Conservation (phyloP, 2,329 filamentous ascomycete species). For the Hirsutella minnesotensis region DNA sequence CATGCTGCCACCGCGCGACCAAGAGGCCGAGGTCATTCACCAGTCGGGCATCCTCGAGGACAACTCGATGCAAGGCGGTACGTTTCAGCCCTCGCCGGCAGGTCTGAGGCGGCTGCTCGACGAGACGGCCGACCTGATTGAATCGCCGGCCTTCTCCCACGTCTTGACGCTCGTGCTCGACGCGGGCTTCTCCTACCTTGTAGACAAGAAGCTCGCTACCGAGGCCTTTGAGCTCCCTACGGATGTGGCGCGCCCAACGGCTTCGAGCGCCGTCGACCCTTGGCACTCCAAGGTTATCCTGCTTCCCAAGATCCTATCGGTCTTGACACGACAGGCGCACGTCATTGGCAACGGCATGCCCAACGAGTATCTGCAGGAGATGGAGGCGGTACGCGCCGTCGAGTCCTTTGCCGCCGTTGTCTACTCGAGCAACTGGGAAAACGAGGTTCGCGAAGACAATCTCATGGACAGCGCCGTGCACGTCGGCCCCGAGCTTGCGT, state of each 20-base stretch:
- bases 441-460: conserved; percentile 43
- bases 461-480: conserved; percentile 26
- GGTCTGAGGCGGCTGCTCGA: conserved; percentile 77
- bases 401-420: conserved; percentile 80
- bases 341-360: conserved; percentile 69
- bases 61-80: conserved; percentile 21
- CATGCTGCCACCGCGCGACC: conserved; percentile 65
- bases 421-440: conserved; percentile 74
- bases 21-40: conserved; percentile 73
- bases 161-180: conserved; percentile 82
- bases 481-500: conserved; percentile 13
- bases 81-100: conserved; percentile 32
- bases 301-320: conserved; percentile 79
- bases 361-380: conserved; percentile 59
- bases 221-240: conserved; percentile 57
- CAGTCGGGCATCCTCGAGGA: conserved; percentile 69
- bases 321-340: conserved; percentile 84
- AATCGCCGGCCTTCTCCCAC: conserved; percentile 81
- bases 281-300: conserved; percentile 49
- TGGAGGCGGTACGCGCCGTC: conserved; percentile 65
- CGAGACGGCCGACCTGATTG: conserved; percentile 90
- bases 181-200: conserved; percentile 70
- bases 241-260: conserved; percentile 15
- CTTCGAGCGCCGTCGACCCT: conserved; percentile 37
- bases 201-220: conserved; percentile 69